Conservation (phyloP, 202 grass and related monocot genomes). For the Eragrostis tef region DNA sequence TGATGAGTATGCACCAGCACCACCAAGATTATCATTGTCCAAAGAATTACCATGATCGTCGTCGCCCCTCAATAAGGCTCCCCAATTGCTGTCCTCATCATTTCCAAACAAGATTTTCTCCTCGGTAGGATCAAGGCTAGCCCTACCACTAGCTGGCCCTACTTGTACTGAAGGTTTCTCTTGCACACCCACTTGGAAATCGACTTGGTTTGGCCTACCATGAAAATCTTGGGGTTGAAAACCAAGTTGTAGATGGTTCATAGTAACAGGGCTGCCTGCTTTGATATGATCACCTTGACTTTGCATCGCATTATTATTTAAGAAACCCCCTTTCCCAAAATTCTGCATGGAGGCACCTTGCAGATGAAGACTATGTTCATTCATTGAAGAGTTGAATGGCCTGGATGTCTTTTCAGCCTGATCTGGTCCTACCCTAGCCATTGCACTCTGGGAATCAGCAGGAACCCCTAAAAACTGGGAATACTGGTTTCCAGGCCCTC, state of each 20-base stretch:
- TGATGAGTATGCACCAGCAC: conserved; percentile 68
- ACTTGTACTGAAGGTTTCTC: conserved; percentile 63
- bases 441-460: conserved; percentile 59
- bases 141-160: conserved; percentile 59
- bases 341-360: conserved; percentile 65
- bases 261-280: conserved; percentile 58
- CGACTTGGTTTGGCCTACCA: conserved; percentile 58
- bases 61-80: conserved; percentile 70
- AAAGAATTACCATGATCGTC: conserved; percentile 60
- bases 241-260: conserved; percentile 64
- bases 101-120: conserved; percentile 91
- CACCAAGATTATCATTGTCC: conserved; percentile 66
- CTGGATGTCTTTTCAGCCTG: conserved; percentile 61
- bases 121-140: conserved; percentile 93
- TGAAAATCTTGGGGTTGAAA: conserved; percentile 66
- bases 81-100: conserved; percentile 78
- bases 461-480: conserved; percentile 74
- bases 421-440: conserved; percentile 51
- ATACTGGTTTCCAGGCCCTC: conserved; percentile 66
- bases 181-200: conserved; percentile 56
- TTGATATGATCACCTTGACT: conserved; percentile 61
- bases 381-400: conserved; percentile 64
- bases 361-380: conserved; percentile 54
- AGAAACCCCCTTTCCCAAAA: conserved; percentile 70
- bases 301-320: conserved; percentile 54